Conservation (phyloP, 2,329 filamentous ascomycete species). For the Gyromitra esculenta region DNA sequence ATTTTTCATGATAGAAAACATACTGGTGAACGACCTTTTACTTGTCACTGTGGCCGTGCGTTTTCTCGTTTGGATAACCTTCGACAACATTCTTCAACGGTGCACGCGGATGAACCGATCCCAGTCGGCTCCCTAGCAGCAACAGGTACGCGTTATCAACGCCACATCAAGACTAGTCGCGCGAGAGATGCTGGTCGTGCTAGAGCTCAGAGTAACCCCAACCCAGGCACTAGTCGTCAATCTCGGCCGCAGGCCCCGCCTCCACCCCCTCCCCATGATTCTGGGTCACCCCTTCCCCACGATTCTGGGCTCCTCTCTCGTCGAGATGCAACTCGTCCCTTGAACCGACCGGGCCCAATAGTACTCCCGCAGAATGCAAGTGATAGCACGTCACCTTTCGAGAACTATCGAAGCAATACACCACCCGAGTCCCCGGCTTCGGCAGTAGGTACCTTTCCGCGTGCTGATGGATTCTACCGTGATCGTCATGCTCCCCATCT, state of each 20-base stretch:
- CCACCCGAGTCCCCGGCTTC: slow-evolving; percentile 55
- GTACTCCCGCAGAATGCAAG: slow-evolving; percentile 42
- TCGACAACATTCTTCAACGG: slow-evolving; percentile 94
- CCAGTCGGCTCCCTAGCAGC: slow-evolving; percentile 92
- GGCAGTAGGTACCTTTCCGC: slow-evolving; percentile 43
- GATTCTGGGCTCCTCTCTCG: slow-evolving; percentile 48
- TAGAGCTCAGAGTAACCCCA: slow-evolving; percentile 48
- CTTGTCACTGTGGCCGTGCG: slow-evolving; percentile 90
- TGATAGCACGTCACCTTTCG: slow-evolving; percentile 48
- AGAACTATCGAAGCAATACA: slow-evolving; percentile 53
- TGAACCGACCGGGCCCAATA: slow-evolving; percentile 52
- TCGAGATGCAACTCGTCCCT: slow-evolving; percentile 45
- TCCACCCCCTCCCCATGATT: slow-evolving; percentile 41
- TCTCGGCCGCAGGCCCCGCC: slow-evolving; percentile 47
- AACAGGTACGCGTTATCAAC: slow-evolving; percentile 88
- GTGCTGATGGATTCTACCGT: slow-evolving; percentile 38
- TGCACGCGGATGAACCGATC: slow-evolving; percentile 97
- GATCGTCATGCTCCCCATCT: slow-evolving; percentile 36
- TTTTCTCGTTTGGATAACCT: slow-evolving; percentile 96
- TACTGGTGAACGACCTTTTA: slow-evolving; percentile 94
- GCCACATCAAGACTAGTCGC: slow-evolving; percentile 73
- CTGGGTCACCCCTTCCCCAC: slow-evolving; percentile 41
- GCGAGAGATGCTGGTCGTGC: slow-evolving; percentile 41
- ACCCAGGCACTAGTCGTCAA: slow-evolving; percentile 46
- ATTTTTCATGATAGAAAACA: slow-evolving; percentile 75